Percentiles rank a stretch among this genome's conserved stretches.
Conservation (phyloP, 2,329 filamentous ascomycete genomes). For the Teratosphaeria gauchensis region DNA sequence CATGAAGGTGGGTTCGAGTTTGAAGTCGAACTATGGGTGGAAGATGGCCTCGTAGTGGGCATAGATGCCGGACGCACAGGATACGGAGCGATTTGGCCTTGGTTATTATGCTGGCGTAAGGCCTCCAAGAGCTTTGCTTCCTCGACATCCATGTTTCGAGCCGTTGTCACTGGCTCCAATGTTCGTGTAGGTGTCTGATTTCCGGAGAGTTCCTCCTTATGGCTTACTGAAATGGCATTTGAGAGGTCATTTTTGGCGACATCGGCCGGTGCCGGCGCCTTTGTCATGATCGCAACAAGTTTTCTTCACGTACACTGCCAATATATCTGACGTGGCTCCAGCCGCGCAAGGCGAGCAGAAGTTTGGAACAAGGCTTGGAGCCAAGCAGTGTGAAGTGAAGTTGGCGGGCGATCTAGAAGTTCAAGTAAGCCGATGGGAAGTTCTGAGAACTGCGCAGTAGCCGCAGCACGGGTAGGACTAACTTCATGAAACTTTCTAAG, state of each 20-base stretch:
- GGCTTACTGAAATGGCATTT: neutral
- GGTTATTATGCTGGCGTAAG: neutral
- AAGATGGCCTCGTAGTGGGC: neutral
- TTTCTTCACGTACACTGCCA: neutral
- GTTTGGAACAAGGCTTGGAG: neutral
- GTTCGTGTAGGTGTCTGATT: neutral
- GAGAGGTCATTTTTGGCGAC: neutral
- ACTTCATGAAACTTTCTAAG: neutral
- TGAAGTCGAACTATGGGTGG: neutral
- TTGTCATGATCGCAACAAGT: neutral
- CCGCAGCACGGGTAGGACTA: neutral
- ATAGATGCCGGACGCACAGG: neutral
- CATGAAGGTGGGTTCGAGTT: neutral
- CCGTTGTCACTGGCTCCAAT: neutral
- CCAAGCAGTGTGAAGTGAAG: neutral
- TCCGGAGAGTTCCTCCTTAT: neutral
- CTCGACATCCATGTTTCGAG: neutral
- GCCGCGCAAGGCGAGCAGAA: neutral
- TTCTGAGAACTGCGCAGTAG: neutral
- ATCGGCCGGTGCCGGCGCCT: neutral
- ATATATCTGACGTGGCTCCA: neutral
- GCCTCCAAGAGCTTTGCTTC: neutral
- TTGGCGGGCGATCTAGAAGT: neutral
- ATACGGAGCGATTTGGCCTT: neutral
- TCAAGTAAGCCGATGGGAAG: neutral